A percentile compares a stretch with the other conserved stretches of the same genome.
These are phyloP conservation scores for Tolypocladium pustulatum DNA, from an alignment of 2,329 filamentous ascomycete species.

Conservation along the genomic window DNA sequence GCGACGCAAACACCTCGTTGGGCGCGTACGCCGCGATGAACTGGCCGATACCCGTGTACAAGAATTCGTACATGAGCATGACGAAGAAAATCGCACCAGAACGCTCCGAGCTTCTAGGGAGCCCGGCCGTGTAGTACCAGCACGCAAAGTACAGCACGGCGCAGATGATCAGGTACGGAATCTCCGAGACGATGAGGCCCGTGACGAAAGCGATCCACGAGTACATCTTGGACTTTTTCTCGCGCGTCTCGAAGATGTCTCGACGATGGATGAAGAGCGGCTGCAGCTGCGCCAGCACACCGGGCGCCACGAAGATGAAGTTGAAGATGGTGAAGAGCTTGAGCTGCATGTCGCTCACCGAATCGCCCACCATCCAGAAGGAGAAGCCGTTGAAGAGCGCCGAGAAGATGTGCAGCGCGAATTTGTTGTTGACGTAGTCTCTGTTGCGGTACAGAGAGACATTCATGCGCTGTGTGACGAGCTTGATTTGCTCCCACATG, in stretches of 20 bases:
- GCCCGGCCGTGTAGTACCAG: slow-evolving; percentile 50
- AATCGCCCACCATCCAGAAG: slow-evolving; percentile 48
- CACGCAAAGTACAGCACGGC: slow-evolving; percentile 38
- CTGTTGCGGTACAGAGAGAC: slow-evolving; percentile 54
- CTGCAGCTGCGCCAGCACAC: slow-evolving; percentile 47
- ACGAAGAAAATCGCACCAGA: slow-evolving; percentile 43
- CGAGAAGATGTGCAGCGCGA: slow-evolving; percentile 42
- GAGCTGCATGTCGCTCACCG: slow-evolving; percentile 39
- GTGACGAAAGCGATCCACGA: slow-evolving; percentile 49
- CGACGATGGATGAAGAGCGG: slow-evolving; percentile 46
- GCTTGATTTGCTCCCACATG: slow-evolving; percentile 49
- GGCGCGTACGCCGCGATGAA: slow-evolving; percentile 53
- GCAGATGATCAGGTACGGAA: slow-evolving; percentile 34
- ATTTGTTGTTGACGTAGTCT: slow-evolving; percentile 56
- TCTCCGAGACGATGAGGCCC: slow-evolving; percentile 36
- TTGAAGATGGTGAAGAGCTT: slow-evolving; percentile 51
- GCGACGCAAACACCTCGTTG: slow-evolving; percentile 47
- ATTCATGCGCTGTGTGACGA: slow-evolving; percentile 54
- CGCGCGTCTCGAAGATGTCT: slow-evolving; percentile 46
- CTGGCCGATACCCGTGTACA: slow-evolving; percentile 52
- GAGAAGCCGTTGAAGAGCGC: slow-evolving; percentile 52
- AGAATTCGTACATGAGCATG: slow-evolving; percentile 49
- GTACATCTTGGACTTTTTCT: slow-evolving; percentile 53
- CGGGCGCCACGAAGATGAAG: slow-evolving; percentile 51
- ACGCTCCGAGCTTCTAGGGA: slow-evolving; percentile 29